Evolutionary conservation across 306 rosid species (phyloP), one percentile per base, ranked within the genome.

Genomic region (Aeschynomene evenia): DNA sequence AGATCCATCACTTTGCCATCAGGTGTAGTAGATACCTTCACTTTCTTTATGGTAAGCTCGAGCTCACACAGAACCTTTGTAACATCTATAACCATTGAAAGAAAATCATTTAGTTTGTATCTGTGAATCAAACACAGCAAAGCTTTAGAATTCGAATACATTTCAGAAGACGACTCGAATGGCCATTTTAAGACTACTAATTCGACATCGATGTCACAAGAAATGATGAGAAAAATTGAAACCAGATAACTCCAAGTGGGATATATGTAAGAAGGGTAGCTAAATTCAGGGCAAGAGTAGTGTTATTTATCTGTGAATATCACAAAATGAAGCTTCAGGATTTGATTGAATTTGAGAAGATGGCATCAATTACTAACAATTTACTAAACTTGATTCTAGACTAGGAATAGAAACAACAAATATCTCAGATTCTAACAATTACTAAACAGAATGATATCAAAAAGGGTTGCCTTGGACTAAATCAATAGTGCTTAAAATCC

Each of bases 1-100:
- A 94, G 83, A 79, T 94, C 96, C 86, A 94, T 84, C 66, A 91
- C 97, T 91, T 72, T 91, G 59, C 92, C 97, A 74, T 94, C 99
- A 1, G 99, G 99, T 15, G 97, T 94, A 15, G 95, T 91, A 37
- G 97, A 94, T 31, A 94, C 95, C 87, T 94, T 94, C 76, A 94
- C 97, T 85, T 87, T 94, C 71, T 85, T 79, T 54, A 94, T 91
- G 31, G 67, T 79, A 79, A 94, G 87, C 85, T 94, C 99, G 9
- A 85, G 88, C 63, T 88, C 96, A 70, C 86, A 87, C 49, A 94
- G 97, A 85, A 87, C 97, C 75, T 66, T 71, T 0, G 99, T 94
- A 68, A 94, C 96, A 83, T 94, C 99, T 94, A 90, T 50, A 45
- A 80, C 46, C 53, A 48, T 39, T 60, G 79, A 53, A 53, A 54